These are phyloP conservation scores for Phialophora tarda DNA, from an alignment of 2,329 filamentous ascomycete species.

Conservation along the genomic window DNA sequence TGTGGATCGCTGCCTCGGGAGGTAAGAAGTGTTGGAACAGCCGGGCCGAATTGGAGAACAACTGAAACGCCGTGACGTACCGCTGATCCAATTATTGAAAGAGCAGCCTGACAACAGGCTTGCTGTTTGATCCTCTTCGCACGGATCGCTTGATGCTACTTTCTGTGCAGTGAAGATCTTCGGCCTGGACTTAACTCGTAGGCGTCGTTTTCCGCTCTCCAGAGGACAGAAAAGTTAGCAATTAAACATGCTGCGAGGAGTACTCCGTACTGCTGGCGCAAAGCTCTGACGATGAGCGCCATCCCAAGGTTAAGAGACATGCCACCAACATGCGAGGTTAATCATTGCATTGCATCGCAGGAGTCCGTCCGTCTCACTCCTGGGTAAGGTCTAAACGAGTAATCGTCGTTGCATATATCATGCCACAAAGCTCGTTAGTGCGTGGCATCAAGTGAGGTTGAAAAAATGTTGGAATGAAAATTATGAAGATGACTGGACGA, in stretches of 20 bases:
- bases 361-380: background rate
- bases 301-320: background rate
- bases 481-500: constrained; percentile 1
- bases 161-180: background rate
- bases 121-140: background rate
- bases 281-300: background rate
- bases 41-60: constrained; percentile 2
- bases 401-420: background rate
- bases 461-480: background rate
- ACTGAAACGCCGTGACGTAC: constrained; percentile 22
- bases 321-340: too few species aligned
- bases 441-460: background rate
- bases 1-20: background rate
- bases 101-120: background rate
- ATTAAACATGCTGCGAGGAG: background rate
- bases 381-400: background rate
- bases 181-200: background rate
- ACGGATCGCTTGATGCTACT: background rate
- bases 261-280: background rate
- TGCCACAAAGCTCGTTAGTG: background rate
- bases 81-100: background rate
- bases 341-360: constrained; percentile 4
- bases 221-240: background rate
- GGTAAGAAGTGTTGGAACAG: constrained; percentile 1
- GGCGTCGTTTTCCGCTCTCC: background rate